Base-by-base conservation (phyloP, 306 rosid genomes). In the Styphnolobium japonicum region DNA sequence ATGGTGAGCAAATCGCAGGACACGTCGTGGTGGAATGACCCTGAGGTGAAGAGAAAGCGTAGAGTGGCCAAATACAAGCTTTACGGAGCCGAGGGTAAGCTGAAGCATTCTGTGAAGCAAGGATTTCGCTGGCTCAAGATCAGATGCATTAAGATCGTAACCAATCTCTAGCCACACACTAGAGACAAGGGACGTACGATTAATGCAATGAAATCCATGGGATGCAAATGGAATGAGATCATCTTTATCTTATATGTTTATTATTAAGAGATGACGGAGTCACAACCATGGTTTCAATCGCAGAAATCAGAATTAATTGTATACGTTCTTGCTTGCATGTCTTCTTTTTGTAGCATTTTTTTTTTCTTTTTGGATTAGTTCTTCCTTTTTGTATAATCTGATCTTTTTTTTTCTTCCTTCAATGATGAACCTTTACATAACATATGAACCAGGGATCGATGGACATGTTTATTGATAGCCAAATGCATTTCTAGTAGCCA, bases 61-160 rank as follows among this genome's bases (percentile, higher is more conserved):
- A 73, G 97, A 70, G 84, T 91, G 0, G 81, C 85, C 0, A 80
- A 46, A 34, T 91, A 93, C 73, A 93, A 91, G 81, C 6, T 80
- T 1, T 93, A 91, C 3, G 27, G 81, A 0, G 23, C 86, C 0
- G 94, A 93, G 72, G 88, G 88, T 7, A 93, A 81, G 55, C 3
- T 89, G 42, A 90, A 89, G 74, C 67, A 3, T 55, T 86, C 91
- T 42, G 3, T 93, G 10, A 89, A 85, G 64, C 86, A 83, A 78
- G 92, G 94, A 0, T 19, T 76, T 18, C 87, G 89, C 7, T 93
- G 97, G 97, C n/a, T 93, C 16, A 84, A 90, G 75, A 73, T 21
- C 4, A 90, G 78, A 75, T 89, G 91, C 82, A 55, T 81, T 73
- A 73, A 46, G 36, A 67, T 89, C 3, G 51, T 55, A 4, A 7